Percentiles rank a stretch among this genome's conserved stretches.
These are phyloP conservation scores for Aspergillus sp. DNA, from an alignment of 2,329 filamentous ascomycete species.

Conservation along the genomic window DNA sequence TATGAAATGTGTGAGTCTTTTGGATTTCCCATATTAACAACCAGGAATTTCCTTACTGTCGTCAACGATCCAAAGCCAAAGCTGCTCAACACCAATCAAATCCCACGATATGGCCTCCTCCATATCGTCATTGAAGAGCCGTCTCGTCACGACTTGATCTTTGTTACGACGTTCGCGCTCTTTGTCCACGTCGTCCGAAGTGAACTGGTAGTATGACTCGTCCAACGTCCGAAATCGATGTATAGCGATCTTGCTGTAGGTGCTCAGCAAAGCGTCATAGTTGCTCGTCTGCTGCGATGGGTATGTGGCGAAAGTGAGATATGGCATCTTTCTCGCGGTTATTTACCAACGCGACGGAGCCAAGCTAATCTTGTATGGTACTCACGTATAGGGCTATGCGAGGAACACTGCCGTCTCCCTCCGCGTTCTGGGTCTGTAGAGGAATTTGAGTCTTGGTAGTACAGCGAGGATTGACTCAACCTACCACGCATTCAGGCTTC, in stretches of 20 bases:
- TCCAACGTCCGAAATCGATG: not conserved
- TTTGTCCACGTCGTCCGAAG: not conserved
- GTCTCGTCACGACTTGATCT: not conserved
- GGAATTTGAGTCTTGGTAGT: not conserved
- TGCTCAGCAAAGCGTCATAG: not conserved
- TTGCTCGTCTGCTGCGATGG: not conserved
- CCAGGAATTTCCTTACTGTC: not conserved
- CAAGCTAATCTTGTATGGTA: no score
- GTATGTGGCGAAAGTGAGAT: not conserved
- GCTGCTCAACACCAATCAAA: not conserved
- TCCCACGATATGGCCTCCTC: not conserved
- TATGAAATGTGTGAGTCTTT: not conserved
- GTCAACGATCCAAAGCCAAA: not conserved
- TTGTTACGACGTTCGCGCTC: not conserved
- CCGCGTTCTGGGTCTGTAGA: not conserved
- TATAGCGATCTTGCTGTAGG: not conserved
- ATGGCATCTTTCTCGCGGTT: not conserved
- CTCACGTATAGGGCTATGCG: not conserved
- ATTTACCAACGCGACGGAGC: no score
- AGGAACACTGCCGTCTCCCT: not conserved
- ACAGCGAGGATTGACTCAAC: no score
- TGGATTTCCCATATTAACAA: not conserved
- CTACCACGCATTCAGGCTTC: not conserved
- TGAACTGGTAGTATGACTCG: not conserved
- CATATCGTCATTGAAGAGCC: not conserved